These are phyloP conservation scores for Hygrophila difformis DNA, from an alignment of 257 asterid genomes.

Conservation along the genomic window DNA sequence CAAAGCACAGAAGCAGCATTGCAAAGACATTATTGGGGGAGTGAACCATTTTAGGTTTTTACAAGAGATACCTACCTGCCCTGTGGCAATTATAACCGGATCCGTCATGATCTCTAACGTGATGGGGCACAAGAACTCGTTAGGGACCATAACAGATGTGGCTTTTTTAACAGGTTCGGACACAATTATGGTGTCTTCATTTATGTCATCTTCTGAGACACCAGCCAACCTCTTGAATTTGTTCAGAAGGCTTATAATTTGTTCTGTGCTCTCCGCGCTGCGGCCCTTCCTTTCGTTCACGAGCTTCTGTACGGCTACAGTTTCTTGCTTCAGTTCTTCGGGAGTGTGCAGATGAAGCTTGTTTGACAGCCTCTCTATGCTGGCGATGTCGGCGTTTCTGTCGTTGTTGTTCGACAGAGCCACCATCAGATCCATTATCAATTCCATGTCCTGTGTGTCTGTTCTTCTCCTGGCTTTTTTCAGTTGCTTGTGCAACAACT, in stretches of 20 bases:
- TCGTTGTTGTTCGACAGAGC: conserved; percentile 48
- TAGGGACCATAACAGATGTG: conserved; percentile 38
- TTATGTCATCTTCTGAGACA: conserved; percentile 26
- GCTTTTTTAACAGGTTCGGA: conserved; percentile 23
- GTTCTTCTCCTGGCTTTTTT: conserved; percentile 53
- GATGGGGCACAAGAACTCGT: conserved; percentile 88
- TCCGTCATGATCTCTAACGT: conserved; percentile 81
- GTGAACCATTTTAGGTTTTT: background rate
- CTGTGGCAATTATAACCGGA: conserved; percentile 83
- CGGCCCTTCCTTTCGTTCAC: conserved; percentile 36
- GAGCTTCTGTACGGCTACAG: conserved; percentile 39
- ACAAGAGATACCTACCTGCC: conserved; percentile 90
- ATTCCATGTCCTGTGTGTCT: conserved; percentile 85
- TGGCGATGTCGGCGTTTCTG: conserved; percentile 60
- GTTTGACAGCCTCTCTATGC: conserved; percentile 67
- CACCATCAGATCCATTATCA: conserved; percentile 86
- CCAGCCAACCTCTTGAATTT: conserved; percentile 55
- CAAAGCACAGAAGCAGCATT: background rate
- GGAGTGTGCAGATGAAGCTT: conserved; percentile 52
- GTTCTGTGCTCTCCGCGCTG: conserved; percentile 40
- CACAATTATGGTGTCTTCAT: conserved; percentile 12
- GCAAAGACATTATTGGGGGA: background rate
- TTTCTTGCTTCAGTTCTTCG: conserved; percentile 56
- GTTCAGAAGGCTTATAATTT: conserved; percentile 39
- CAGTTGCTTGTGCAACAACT: conserved; percentile 47